phyloP scores from a whole-genome alignment of 176 grass and related monocot species.

The Alopecurus myosuroides region DNA sequence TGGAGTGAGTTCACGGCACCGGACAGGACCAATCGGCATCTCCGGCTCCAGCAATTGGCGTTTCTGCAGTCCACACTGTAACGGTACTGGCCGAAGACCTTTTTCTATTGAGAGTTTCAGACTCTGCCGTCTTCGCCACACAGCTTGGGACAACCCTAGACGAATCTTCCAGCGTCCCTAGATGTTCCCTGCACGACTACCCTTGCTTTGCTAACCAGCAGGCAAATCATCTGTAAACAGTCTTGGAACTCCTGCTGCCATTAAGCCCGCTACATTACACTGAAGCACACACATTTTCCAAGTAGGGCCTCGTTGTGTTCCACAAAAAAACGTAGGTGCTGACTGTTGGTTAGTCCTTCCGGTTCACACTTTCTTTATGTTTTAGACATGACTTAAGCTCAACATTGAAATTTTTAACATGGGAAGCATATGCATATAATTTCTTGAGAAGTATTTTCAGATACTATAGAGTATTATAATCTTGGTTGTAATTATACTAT shows the following conservation, averaged over 20 bases:
- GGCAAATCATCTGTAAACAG: slow-evolving; percentile 33
- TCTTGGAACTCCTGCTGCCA: not conserved
- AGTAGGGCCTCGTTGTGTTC: not conserved
- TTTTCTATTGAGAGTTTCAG: slow-evolving; percentile 22
- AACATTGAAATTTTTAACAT: too few relatives aligned
- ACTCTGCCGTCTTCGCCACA: not conserved
- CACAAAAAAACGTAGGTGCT: too few relatives aligned
- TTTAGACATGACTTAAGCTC: too few relatives aligned
- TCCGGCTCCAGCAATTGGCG: slow-evolving; percentile 9
- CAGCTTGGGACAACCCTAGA: slow-evolving; percentile 15
- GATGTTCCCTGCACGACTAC: slow-evolving; percentile 29
- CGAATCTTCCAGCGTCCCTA: slow-evolving; percentile 44
- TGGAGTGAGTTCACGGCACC: not conserved
- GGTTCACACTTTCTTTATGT: too few relatives aligned
- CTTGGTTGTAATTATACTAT: too few relatives aligned
- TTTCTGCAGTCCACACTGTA: not conserved
- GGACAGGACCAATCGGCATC: not conserved
- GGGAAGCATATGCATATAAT: too few relatives aligned
- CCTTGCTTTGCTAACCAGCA: not conserved
- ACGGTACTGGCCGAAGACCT: not conserved
- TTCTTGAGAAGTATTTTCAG: too few relatives aligned
- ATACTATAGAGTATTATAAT: too few relatives aligned
- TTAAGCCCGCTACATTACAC: not conserved
- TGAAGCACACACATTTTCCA: not conserved
- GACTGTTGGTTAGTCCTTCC: too few relatives aligned